phyloP scores from a whole-genome alignment of 2,329 filamentous ascomycete genomes.

The Pseudopyrenochaeta lycopersici region DNA sequence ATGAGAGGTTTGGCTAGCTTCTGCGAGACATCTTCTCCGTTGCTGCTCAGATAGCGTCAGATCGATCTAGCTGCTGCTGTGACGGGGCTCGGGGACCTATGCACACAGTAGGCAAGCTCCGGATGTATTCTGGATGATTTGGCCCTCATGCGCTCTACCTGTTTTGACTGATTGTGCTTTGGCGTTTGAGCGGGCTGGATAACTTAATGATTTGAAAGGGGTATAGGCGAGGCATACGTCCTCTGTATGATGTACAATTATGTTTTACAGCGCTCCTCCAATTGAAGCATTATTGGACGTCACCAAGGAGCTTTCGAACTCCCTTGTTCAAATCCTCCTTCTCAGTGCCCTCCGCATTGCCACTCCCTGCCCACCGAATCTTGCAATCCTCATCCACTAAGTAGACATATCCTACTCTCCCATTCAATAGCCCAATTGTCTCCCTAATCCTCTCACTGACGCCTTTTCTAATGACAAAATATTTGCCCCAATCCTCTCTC shows the following conservation, averaged over 20 bases:
- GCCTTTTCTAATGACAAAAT: conserved; percentile 68
- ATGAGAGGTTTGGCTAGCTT: neutral
- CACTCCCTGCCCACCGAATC: conserved; percentile 94
- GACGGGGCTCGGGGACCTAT: too few relatives aligned
- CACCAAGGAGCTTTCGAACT: conserved; percentile 65
- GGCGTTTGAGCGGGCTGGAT: conserved; percentile 38
- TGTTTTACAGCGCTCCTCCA: conserved; percentile 21
- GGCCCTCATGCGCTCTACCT: neutral
- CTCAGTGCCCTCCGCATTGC: conserved; percentile 71
- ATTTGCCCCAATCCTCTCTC: conserved; percentile 63
- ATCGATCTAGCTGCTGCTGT: too few relatives aligned
- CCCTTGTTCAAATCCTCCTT: conserved; percentile 72
- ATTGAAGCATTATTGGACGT: conserved; percentile 20
- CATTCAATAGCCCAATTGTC: conserved; percentile 77
- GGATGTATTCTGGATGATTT: neutral
- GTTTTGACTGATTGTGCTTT: conserved; percentile 10
- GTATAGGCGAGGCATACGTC: conserved; percentile 22
- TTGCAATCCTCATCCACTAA: conserved; percentile 86
- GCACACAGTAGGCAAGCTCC: neutral
- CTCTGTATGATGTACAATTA: conserved; percentile 43
- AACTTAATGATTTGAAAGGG: conserved; percentile 34
- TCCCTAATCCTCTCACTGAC: conserved; percentile 65
- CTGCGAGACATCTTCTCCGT: too few relatives aligned
- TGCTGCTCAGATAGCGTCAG: too few relatives aligned
- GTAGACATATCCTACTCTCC: conserved; percentile 93